phyloP scores from a whole-genome alignment of 2,329 filamentous ascomycete genomes.

The Cordyceps cateniannulata region DNA sequence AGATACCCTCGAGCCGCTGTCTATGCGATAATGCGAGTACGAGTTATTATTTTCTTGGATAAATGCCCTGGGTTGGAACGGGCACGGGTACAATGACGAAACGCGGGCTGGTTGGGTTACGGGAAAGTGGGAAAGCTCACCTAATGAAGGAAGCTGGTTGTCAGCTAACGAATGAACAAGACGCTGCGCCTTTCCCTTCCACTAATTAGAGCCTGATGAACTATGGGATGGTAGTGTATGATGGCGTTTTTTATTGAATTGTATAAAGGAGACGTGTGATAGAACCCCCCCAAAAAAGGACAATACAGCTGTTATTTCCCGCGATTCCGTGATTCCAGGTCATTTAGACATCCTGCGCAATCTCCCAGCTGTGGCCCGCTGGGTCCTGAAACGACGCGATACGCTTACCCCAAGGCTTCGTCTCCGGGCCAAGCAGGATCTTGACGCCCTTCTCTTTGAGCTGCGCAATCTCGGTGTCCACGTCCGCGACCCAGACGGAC shows the following conservation, averaged over 20 bases:
- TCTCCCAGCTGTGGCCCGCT: conserved; percentile 13
- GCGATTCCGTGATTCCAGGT: too few relatives aligned
- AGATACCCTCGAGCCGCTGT: conserved; percentile 12
- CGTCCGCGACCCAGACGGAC: conserved; percentile 14
- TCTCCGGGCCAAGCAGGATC: conserved; percentile 10
- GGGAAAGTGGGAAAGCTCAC: not conserved
- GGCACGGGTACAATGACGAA: not conserved
- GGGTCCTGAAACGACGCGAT: conserved; percentile 15
- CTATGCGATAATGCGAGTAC: not conserved
- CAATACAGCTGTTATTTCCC: not conserved
- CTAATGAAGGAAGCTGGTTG: conserved; percentile 1
- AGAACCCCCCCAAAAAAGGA: not conserved
- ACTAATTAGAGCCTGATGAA: not conserved
- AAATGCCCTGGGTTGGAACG: not conserved
- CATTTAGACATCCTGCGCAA: conserved; percentile 10
- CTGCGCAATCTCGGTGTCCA: conserved; percentile 13
- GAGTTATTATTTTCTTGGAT: conserved; percentile 6
- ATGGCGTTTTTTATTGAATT: not conserved
- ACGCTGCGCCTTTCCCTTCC: not conserved
- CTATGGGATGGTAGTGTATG: not conserved
- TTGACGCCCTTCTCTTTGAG: conserved; percentile 11
- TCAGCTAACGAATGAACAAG: not conserved
- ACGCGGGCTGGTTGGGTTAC: not conserved
- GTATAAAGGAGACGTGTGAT: not conserved
- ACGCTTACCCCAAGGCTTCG: conserved; percentile 14